phyloP scores from a whole-genome alignment of 2,329 filamentous ascomycete genomes.

The Botrytis medusae region DNA sequence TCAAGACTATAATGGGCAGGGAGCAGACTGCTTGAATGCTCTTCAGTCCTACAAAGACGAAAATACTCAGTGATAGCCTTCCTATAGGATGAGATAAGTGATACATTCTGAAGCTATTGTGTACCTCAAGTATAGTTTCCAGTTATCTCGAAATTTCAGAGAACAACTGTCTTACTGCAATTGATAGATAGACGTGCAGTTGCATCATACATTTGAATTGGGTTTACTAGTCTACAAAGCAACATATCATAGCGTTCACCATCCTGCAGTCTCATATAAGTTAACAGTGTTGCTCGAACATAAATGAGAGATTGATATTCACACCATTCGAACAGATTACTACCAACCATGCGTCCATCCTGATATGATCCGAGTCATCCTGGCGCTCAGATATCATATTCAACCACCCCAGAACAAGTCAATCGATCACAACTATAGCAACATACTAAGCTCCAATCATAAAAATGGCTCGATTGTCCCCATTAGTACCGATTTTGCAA shows the following conservation, averaged over 20 bases:
- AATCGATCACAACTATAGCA: background rate
- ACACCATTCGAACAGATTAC: background rate
- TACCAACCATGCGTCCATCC: background rate
- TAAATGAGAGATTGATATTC: background rate
- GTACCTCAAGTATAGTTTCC: background rate
- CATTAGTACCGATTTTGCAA: background rate
- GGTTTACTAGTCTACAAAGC: background rate
- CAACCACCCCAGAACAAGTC: no score
- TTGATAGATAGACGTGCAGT: background rate
- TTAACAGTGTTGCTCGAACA: background rate
- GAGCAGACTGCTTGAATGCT: background rate
- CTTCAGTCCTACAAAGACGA: background rate
- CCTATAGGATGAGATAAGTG: background rate
- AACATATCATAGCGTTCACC: background rate
- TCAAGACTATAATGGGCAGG: background rate
- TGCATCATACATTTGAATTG: background rate
- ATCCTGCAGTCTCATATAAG: background rate
- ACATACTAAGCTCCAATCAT: constrained; percentile 4
- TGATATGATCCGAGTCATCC: background rate
- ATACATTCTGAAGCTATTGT: background rate
- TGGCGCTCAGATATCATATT: background rate
- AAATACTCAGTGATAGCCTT: background rate
- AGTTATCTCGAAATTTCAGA: background rate
- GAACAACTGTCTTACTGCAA: background rate
- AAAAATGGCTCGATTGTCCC: constrained; percentile 7